Conservation (phyloP, 768 basidiomycete genomes). For the Lactarius sp. region DNA sequence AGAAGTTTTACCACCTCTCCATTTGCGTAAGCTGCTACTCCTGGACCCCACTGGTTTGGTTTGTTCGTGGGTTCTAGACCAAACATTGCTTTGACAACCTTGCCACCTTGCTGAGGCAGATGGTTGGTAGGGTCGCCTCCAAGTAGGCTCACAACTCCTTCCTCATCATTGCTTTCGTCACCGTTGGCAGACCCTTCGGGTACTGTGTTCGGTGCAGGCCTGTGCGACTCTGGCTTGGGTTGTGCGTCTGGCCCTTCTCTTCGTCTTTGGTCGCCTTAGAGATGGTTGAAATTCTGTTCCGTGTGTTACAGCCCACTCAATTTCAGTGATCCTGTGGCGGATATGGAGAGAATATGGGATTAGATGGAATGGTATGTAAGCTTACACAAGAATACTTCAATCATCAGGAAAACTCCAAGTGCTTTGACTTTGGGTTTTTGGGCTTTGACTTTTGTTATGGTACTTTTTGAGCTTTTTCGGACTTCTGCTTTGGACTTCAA, state of each 20-base stretch:
- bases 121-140: constrained; percentile 9
- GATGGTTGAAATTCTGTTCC: constrained; percentile 54
- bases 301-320: constrained; percentile 73
- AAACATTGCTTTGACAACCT: constrained; percentile 10
- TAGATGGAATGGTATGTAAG: constrained; percentile 24
- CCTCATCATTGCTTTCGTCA: constrained; percentile 29
- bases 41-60: constrained; percentile 13
- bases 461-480: too few relatives aligned
- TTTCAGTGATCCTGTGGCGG: constrained; percentile 64
- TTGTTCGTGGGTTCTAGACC: constrained; percentile 25
- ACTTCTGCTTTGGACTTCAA: too few relatives aligned
- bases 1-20: constrained; percentile 27
- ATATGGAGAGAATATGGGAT: constrained; percentile 29
- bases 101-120: constrained; percentile 24
- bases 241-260: constrained; percentile 31
- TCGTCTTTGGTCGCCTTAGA: constrained; percentile 42
- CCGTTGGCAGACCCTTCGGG: constrained; percentile 5
- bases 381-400: constrained; percentile 51
- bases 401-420: too few relatives aligned
- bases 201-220: constrained; percentile 25
- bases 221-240: constrained; percentile 3
- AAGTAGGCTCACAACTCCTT: constrained; percentile 19
- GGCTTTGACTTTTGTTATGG: too few relatives aligned
- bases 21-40: constrained; percentile 10
- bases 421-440: too few relatives aligned